A percentile compares a stretch with the other conserved stretches of the same genome.
phyloP scores from a whole-genome alignment of 108 stramenopile species.

The Stephanodiscus triporus region DNA sequence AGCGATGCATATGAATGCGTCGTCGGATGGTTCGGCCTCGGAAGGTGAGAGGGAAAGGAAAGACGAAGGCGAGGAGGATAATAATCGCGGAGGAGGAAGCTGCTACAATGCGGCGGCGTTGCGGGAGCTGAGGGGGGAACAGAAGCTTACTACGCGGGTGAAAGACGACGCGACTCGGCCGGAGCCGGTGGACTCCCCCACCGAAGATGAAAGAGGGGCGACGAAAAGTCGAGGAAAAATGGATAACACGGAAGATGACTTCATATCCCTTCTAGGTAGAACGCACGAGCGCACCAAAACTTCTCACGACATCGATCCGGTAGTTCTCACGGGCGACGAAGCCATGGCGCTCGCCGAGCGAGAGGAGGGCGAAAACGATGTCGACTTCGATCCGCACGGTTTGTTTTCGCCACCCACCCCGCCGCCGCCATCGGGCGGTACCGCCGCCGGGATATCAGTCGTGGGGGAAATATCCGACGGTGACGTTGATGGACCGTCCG shows the following conservation, averaged over 20 bases:
- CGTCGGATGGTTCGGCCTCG: conserved; percentile 28
- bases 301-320: conserved; percentile 4
- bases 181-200: background rate
- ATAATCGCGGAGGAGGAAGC: conserved; percentile 13
- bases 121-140: conserved; percentile 60
- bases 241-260: conserved; percentile 26
- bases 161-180: background rate
- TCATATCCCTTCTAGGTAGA: conserved; percentile 32
- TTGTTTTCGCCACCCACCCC: background rate
- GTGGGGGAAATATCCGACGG: background rate
- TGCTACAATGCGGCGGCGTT: conserved; percentile 65
- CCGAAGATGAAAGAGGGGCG: background rate
- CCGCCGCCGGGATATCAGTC: background rate
- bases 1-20: background rate
- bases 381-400: conserved; percentile 38
- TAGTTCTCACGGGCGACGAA: conserved; percentile 48
- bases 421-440: conserved; percentile 9
- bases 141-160: conserved; percentile 28
- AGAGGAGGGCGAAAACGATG: conserved; percentile 20
- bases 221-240: background rate
- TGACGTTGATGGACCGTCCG: conserved; percentile 23
- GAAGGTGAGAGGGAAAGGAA: conserved; percentile 7
- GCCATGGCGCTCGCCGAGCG: conserved; percentile 43
- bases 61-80: conserved; percentile 12
- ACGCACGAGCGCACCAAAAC: background rate